phyloP scores from a whole-genome alignment of 1,139 yeast species.

The Geotrichum restrictum region DNA sequence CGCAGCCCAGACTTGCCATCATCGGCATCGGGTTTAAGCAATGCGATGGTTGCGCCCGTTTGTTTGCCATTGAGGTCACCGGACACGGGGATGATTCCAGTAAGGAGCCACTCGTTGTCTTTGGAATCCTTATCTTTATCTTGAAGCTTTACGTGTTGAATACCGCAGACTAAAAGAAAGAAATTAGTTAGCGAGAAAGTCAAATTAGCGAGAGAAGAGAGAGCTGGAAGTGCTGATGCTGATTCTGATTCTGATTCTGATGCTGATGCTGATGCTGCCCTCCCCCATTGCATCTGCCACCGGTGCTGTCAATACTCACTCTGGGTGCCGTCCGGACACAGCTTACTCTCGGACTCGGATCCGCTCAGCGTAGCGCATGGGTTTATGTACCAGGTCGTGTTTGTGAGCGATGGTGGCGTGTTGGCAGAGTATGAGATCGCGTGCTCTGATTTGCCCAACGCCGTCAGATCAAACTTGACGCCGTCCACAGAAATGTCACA shows the following conservation, averaged over 20 bases:
- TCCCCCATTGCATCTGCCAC: too few species aligned
- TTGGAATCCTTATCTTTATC: too few species aligned
- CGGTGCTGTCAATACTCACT: conserved; percentile 22
- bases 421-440: conserved; percentile 41
- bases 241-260: too few species aligned
- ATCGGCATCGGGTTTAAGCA: conserved; percentile 22
- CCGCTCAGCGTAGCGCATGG: conserved; percentile 53
- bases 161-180: conserved; percentile 43
- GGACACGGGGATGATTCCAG: conserved; percentile 55
- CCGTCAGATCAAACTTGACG: conserved; percentile 43
- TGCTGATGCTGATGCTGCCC: too few species aligned
- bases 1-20: conserved; percentile 43
- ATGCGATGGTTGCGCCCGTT: conserved; percentile 27
- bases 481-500: conserved; percentile 47
- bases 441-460: conserved; percentile 48
- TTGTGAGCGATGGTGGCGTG: conserved; percentile 77
- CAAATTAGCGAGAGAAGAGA: neutral
- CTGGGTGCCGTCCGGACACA: conserved; percentile 67
- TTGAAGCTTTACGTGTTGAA: conserved; percentile 43
- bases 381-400: conserved; percentile 63
- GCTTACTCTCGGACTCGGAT: conserved; percentile 33
- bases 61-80: conserved; percentile 33
- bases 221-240: too few species aligned
- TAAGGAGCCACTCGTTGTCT: conserved; percentile 39
- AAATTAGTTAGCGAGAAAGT: conserved; percentile 30